Base-by-base conservation (phyloP, 306 rosid genomes). In the Begonia loranthoides region DNA sequence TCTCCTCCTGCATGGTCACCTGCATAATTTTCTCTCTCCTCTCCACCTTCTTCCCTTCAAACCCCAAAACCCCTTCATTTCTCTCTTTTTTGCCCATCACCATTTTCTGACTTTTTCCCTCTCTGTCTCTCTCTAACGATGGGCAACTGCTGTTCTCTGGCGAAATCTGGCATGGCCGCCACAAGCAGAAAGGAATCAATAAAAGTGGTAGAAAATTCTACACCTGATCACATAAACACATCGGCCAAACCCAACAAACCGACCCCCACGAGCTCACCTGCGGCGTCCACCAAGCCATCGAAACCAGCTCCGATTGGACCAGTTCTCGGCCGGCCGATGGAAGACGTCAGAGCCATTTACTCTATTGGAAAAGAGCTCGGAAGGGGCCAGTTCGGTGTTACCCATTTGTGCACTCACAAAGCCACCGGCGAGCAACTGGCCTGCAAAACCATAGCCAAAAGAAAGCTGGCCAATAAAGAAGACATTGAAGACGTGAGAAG, bases 121-220 rank as follows among this genome's bases (percentile, higher is more conserved):
- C 4, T 13, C 58, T 54, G 50, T 57, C 67, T 59, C 68, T 68
- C 67, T 66, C 45, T 67, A 62, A 33, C 75, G 78, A 92, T 92
- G 99, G 99, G 99, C 60, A 92, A 86, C 51, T 92, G 99, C 69
- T 92, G 96, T 86, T 80, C 96, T 55, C 77, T 76, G 12, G 80
- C 81, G 56, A 65, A 56, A 61, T 68, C 78, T 50, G 58, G 63
- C 10, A 79, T 71, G 16, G 70, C 68, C 52, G 80, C 57, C 3
- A 44, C 45, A 0, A 54, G 52, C 28, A 62, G 47, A 4, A 77
- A 76, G 63, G 74, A 66, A 57, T 82, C 72, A 54, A 5, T 43
- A 13, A 49, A 43, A 41, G n/a, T 21, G 0, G 46, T 13, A 14
- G 19, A 50, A 16, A 51, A 22, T 15, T 12, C 54, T n/a, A 24